Evolutionary conservation across 129 eudicot species (phyloP).

Genomic region (Apium graveolens): DNA sequence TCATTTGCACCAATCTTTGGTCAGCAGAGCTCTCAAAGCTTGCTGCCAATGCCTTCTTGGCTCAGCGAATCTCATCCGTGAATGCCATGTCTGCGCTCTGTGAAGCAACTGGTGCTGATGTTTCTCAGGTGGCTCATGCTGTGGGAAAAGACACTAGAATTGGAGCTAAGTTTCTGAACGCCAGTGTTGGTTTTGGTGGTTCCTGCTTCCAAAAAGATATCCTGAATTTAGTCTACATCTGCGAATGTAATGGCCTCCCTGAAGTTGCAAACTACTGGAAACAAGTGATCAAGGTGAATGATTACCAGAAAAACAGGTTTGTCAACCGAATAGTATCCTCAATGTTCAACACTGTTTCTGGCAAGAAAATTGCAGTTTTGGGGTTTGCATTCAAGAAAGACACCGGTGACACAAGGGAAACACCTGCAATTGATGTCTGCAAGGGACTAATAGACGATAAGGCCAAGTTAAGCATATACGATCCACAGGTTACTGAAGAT

Average conservation of each 20-base stretch:
- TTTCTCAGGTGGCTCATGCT: constrained; percentile 64
- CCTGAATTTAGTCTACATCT: constrained; percentile 64
- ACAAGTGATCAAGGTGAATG: constrained; percentile 69
- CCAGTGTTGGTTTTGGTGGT: constrained; percentile 81
- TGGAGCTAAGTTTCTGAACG: constrained; percentile 60
- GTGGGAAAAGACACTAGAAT: constrained; percentile 69
- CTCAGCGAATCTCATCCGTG: constrained; percentile 68
- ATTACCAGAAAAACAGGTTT: constrained; percentile 69
- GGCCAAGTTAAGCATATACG: constrained; percentile 65
- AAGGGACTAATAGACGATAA: constrained; percentile 55
- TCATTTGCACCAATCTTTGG: constrained; percentile 72
- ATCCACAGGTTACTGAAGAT: constrained; percentile 70
- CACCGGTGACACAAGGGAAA: constrained; percentile 72
- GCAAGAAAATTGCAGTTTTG: constrained; percentile 64
- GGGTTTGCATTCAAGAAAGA: constrained; percentile 83
- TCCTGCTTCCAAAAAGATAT: constrained; percentile 81
- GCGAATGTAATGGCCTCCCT: constrained; percentile 72
- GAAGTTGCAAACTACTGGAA: constrained; percentile 77
- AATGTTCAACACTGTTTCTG: constrained; percentile 70
- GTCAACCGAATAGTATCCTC: constrained; percentile 67
- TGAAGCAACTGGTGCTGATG: constrained; percentile 75
- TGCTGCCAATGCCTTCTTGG: constrained; percentile 78
- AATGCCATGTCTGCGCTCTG: constrained; percentile 77
- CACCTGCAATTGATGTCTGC: constrained; percentile 75
- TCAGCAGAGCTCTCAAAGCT: constrained; percentile 83